Conservation (phyloP, 1,139 yeast genomes). For the Blastobotrys malaysiensis region DNA sequence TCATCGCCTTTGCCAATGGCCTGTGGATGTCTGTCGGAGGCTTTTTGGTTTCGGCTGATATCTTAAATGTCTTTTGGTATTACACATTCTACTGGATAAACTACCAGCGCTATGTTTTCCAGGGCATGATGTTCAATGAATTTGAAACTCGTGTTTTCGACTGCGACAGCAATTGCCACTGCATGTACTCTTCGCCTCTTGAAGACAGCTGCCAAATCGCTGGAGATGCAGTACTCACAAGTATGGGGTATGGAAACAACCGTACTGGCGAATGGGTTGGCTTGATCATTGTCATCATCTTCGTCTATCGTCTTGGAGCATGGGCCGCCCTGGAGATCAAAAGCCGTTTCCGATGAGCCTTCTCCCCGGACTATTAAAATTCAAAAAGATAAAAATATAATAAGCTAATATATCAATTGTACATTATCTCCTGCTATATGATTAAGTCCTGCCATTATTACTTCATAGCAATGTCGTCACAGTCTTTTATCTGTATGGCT, state of each 20-base stretch:
- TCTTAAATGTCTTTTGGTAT: constrained; percentile 39
- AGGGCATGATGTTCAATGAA: constrained; percentile 43
- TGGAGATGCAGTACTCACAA: constrained; percentile 35
- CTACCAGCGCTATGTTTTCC: constrained; percentile 41
- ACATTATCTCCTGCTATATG: too few species aligned
- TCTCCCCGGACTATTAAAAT: too few species aligned
- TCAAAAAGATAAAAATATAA: too few species aligned
- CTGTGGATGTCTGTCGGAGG: constrained; percentile 46
- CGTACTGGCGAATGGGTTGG: constrained; percentile 38
- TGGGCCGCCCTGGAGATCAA: constrained; percentile 4
- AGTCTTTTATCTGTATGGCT: not conserved
- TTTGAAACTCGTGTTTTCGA: constrained; percentile 29
- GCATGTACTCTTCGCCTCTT: constrained; percentile 36
- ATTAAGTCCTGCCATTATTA: too few species aligned
- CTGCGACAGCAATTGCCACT: constrained; percentile 36
- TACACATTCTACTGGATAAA: constrained; percentile 41
- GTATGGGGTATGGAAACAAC: constrained; percentile 31
- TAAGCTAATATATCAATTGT: too few species aligned
- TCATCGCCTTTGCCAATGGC: constrained; percentile 41
- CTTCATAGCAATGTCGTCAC: not conserved
- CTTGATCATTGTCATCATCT: constrained; percentile 31
- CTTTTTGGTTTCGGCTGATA: constrained; percentile 34
- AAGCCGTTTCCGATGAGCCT: not conserved
- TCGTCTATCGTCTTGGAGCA: constrained; percentile 12
- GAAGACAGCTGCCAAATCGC: constrained; percentile 33